Evolutionary conservation across 345 rosid species (phyloP), one percentile per base, ranked within the genome.

Genomic region (Rhodomyrtus tomentosa): DNA sequence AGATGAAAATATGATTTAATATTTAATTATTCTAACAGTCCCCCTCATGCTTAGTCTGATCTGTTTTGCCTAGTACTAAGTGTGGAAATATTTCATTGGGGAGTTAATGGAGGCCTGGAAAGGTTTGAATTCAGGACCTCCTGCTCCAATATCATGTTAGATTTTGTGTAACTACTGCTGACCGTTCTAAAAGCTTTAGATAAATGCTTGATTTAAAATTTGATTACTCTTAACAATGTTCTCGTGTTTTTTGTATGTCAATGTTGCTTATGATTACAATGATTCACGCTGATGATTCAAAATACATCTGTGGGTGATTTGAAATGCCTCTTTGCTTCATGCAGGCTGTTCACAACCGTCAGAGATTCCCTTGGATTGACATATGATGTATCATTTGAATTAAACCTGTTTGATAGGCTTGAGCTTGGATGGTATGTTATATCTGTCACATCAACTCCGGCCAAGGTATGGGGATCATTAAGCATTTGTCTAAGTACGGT

Each of bases 361-460:
- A 87, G 99, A 85, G 99, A 98, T 87, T 96, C 99, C 85, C 99
- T 96, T 89, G 99, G 99, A 86, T 91, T 98, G 90, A 98, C 99
- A 82, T 98, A 98, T 82, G 99, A 98, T 86, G 99, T 98, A 50
- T 98, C 99, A 58, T 98, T 98, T 85, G 99, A 98, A 91, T 91
- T 98, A 83, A 96, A 94, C 92, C 91, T 98, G 82, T 96, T 96
- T 86, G 99, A 98, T 87, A 93, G 97, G 89, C 95, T 98, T 84
- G 92, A 94, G 80, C 99, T 98, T 84, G 99, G 99, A 55, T 98
- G 99, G 99, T 98, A 95, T 92, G 99, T 98, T 87, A 89, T 98
- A 88, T 95, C 98, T 83, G 99, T 98, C 82, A 98, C 99, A 83
- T 98, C 99, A 55, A 95, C 99, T 83, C 99, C 99, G 10, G 89